Evolutionary conservation across 176 grass and related monocot genomes (phyloP), one percentile per base, ranked within the genome.

Genomic region (Triticum turgidum): DNA sequence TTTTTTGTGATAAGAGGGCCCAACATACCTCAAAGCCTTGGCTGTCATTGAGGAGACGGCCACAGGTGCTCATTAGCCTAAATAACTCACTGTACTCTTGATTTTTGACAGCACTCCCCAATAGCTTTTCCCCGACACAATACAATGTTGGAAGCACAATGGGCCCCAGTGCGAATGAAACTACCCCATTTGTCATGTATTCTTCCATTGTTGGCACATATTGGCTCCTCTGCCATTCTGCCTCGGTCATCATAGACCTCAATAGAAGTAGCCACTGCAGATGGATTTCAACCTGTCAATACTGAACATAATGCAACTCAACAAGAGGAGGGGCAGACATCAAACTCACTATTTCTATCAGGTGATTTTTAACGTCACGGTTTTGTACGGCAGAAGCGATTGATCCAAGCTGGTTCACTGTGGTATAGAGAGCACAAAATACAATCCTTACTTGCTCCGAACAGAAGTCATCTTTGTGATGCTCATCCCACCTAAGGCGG

Each of bases 381-480:
- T 76, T 78, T 88, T 97, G 95, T 13, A 88, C 38, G 64, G 45
- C 61, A 64, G 89, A 91, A 70, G 90, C 92, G 66, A 61, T 90
- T 47, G 65, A 82, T 86, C 88, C 89, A 64, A 95, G 75, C 59
- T 95, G 91, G 77, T 91, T 93, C 7, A 90, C 85, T 27, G 92
- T 87, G 39, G 65, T 78, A 52, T 80, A 88, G 41, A 94, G 27
- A 73, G 92, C 85, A 72, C 71, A 89, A 92, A 91, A 95, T 20
- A 97, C 82, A n/a, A 97, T 89, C 64, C 88, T 85, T 20, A 97
- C 92, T 27, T 97, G 85, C 44, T 97, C 87, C 1, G 56, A 59
- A 3, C 21, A 59, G 56, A 59, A 59, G 6, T 59, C 56, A 21
- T 59, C 56, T 21, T 59, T 7, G 56, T 21, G 56, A 59, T 59